Conservation (phyloP, 1,284 basidiomycete genomes). For the Heterobasidion annosum region DNA sequence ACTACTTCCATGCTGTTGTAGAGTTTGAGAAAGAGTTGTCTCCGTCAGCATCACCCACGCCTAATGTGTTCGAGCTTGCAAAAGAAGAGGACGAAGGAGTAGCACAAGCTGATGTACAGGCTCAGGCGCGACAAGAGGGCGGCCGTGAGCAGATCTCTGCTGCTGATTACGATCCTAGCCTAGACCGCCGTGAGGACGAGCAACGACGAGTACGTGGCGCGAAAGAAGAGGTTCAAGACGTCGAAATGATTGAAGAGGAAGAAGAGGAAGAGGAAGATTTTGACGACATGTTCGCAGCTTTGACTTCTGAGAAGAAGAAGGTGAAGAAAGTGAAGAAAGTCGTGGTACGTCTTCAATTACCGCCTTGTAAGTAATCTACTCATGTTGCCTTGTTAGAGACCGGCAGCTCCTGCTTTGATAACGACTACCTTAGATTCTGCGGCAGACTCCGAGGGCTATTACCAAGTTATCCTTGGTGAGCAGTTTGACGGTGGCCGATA, state of each 20-base stretch:
- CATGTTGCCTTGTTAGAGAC: slow-evolving; percentile 30
- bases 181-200: slow-evolving; percentile 78
- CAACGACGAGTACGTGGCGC: slow-evolving; percentile 50
- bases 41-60: slow-evolving; percentile 44
- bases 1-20: background rate
- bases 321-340: slow-evolving; percentile 47
- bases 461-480: slow-evolving; percentile 91
- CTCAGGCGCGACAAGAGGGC: slow-evolving; percentile 27
- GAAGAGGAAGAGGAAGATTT: slow-evolving; percentile 71
- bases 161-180: slow-evolving; percentile 88
- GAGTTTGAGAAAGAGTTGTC: slow-evolving; percentile 30
- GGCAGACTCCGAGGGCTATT: slow-evolving; percentile 92
- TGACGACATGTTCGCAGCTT: slow-evolving; percentile 85
- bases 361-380: background rate
- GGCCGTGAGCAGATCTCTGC: slow-evolving; percentile 70
- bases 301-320: slow-evolving; percentile 37
- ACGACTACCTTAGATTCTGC: slow-evolving; percentile 66
- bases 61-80: slow-evolving; percentile 47
- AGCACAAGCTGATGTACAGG: slow-evolving; percentile 28
- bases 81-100: slow-evolving; percentile 48
- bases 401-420: slow-evolving; percentile 51
- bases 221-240: slow-evolving; percentile 30
- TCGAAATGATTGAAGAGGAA: slow-evolving; percentile 52
- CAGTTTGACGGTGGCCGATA: slow-evolving; percentile 89
- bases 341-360: slow-evolving; percentile 29